Evolutionary conservation across 306 rosid species (phyloP).

Genomic region (Quercus mongolica): DNA sequence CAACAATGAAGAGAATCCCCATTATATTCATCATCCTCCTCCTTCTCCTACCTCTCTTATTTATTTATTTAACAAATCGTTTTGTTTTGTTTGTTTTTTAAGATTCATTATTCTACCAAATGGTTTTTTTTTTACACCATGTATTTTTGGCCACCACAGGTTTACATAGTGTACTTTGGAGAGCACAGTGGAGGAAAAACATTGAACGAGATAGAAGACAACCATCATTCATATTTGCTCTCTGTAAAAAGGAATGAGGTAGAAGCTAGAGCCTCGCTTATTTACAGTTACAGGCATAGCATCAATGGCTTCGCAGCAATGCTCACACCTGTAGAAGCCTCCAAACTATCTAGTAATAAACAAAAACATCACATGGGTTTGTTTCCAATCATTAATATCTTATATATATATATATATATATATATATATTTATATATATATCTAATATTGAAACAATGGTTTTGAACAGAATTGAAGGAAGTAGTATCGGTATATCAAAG

Average conservation of each 20-base stretch:
- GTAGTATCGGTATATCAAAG: slow-evolving; percentile 37
- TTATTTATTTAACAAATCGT: too few species aligned
- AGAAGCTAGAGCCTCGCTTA: slow-evolving; percentile 59
- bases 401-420: too few species aligned
- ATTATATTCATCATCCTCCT: too few species aligned
- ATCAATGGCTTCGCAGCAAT: slow-evolving; percentile 95
- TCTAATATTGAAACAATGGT: neutral
- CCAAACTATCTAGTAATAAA: slow-evolving; percentile 53
- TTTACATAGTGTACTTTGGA: slow-evolving; percentile 59
- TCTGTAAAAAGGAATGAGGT: slow-evolving; percentile 58
- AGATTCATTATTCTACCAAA: too few species aligned
- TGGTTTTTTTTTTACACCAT: too few species aligned
- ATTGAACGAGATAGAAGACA: slow-evolving; percentile 44
- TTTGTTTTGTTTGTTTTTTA: too few species aligned
- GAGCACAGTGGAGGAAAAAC: slow-evolving; percentile 42
- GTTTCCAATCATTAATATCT: too few species aligned
- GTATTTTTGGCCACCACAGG: slow-evolving; percentile 23
- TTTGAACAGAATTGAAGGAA: slow-evolving; percentile 51
- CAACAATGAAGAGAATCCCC: too few species aligned
- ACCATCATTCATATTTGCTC: slow-evolving; percentile 56
- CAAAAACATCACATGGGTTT: neutral
- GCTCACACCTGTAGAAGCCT: slow-evolving; percentile 63
- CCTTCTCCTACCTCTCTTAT: too few species aligned
- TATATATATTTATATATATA: too few species aligned
- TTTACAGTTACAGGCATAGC: slow-evolving; percentile 77